A percentile compares a stretch with the other conserved stretches of the same genome.
phyloP scores from a whole-genome alignment of 345 rosid genomes.

The Dipteronia dyeriana region DNA sequence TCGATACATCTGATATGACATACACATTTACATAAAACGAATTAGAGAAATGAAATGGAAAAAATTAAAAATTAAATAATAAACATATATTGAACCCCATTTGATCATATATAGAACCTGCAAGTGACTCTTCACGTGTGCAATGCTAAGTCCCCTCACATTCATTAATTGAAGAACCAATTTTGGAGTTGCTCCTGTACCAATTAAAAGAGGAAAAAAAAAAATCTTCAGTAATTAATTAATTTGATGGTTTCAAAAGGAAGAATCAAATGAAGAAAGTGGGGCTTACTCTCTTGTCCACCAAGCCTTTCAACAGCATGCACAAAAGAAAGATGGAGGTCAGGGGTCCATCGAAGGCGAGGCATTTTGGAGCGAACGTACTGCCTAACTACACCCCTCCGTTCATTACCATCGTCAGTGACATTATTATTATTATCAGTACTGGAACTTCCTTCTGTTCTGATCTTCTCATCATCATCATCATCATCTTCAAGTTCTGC shows the following conservation, averaged over 20 bases:
- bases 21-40: not conserved
- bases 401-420: constrained; percentile 22
- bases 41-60: not conserved
- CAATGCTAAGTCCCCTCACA: constrained; percentile 80
- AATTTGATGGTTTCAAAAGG: no score
- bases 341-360: constrained; percentile 90
- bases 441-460: constrained; percentile 30
- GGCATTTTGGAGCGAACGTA: constrained; percentile 78
- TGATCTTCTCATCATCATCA: constrained; percentile 27
- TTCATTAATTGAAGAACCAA: constrained; percentile 88
- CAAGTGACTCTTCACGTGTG: constrained; percentile 92
- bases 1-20: constrained; percentile 66
- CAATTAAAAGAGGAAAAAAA: not conserved
- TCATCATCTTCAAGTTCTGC: constrained; percentile 18
- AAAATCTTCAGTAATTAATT: no score
- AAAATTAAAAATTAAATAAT: not conserved
- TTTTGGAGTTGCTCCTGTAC: constrained; percentile 83
- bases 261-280: not conserved
- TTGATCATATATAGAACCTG: constrained; percentile 45
- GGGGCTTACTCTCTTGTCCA: constrained; percentile 78
- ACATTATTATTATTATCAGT: constrained; percentile 21
- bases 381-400: constrained; percentile 52
- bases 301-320: constrained; percentile 83
- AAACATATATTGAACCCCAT: not conserved
- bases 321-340: constrained; percentile 75